Conservation (phyloP, 257 asterid genomes). For the Pogostemon cablin region DNA sequence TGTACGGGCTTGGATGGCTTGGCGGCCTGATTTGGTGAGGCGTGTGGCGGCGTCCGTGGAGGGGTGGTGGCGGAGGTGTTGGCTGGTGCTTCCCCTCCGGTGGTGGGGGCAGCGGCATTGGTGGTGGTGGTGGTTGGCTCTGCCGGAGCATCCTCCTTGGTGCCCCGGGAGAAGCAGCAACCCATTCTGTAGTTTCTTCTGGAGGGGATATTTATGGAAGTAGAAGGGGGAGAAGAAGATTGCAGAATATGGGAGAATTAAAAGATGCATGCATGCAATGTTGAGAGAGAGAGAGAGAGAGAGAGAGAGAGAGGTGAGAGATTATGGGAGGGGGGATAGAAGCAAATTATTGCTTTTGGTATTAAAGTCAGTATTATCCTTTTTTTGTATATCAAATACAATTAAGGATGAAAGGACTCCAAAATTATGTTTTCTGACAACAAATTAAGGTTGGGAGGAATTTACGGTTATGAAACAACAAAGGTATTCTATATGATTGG, state of each 20-base stretch:
- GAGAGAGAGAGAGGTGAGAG: constrained; percentile 25
- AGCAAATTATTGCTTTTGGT: constrained; percentile 1
- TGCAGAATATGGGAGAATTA: background rate
- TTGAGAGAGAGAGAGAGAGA: constrained; percentile 33
- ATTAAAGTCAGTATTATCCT: background rate
- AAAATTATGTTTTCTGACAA: constrained; percentile 4
- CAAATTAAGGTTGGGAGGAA: constrained; percentile 37
- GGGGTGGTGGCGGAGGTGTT: constrained; percentile 31
- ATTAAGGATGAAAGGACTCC: background rate
- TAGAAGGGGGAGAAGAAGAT: constrained; percentile 35
- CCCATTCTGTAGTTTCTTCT: constrained; percentile 45
- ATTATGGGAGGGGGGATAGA: background rate
- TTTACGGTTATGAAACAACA: constrained; percentile 29
- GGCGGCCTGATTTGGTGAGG: constrained; percentile 37
- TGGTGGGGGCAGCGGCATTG: background rate
- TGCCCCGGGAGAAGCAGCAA: constrained; percentile 52
- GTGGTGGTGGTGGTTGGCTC: constrained; percentile 21
- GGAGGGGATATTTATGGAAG: background rate
- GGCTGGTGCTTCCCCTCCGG: background rate
- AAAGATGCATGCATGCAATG: constrained; percentile 36
- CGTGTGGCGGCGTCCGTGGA: constrained; percentile 42
- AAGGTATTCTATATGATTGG: background rate
- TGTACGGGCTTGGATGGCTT: constrained; percentile 31
- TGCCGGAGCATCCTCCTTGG: constrained; percentile 33
- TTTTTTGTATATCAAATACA: background rate